Base-by-base conservation (phyloP, 306 rosid genomes). In the Fragaria nilgerrensis region DNA sequence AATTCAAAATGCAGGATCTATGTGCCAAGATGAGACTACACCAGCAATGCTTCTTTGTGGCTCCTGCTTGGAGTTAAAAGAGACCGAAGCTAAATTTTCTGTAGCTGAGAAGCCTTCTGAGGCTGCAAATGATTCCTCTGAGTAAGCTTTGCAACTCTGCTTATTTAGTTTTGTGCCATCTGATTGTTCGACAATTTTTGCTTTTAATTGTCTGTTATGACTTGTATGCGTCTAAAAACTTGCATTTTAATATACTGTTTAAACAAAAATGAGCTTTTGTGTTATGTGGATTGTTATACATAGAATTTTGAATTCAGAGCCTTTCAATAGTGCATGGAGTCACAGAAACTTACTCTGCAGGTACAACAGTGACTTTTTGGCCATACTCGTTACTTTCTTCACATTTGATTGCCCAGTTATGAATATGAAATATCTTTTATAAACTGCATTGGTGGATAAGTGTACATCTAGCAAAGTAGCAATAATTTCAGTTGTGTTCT, bases 21-120 rank as follows among this genome's bases (percentile, higher is more conserved):
- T 86, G 77, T 58, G 81, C 52, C 73, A 69, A 59, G 81, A 75
- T 55, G 80, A 58, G 49, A 47, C 77, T 22, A 84, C 85, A 64
- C 44, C 44, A 37, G 82, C 98, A 59, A 79, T 66, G 84, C 74
- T 95, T 39, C 82, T 88, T 37, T 96, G 99, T 78, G 75, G 80
- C 72, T 71, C 89, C 3, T 96, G 99, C 82, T 36, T 75, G 74
- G 77, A 72, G 47, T 80, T 77, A n/a, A 86, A 83, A 70, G 87
- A 86, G 56, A 75, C 85, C 65, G 76, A 75, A 36, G 71, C 62
- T 74, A 77, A 50, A 41, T 75, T 74, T 41, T 78, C 41, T 67
- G 85, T 53, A 76, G 76, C 70, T 62, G 70, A 37, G 12, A 79
- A 69, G 41, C 81, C 79, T 49, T 79, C 44, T 66, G 84, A 52